These are phyloP conservation scores for Monosporascus sp. DNA, from an alignment of 2,329 filamentous ascomycete species.

Conservation along the genomic window DNA sequence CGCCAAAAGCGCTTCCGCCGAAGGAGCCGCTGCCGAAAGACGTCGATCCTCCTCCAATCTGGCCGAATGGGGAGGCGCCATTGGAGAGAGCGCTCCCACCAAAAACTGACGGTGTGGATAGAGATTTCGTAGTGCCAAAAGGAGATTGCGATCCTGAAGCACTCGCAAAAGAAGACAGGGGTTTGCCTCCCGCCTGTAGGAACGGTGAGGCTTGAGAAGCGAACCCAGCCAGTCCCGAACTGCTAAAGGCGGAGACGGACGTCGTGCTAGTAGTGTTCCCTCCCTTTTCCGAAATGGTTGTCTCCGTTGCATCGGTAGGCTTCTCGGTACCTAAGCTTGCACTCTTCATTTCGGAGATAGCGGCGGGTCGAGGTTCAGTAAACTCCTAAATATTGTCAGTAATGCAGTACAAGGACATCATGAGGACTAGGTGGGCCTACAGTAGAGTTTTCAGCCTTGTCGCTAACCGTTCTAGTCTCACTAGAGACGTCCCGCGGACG, in stretches of 20 bases:
- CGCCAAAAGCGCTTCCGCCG: constrained; percentile 45
- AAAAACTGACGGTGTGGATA: constrained; percentile 47
- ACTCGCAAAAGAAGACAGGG: constrained; percentile 39
- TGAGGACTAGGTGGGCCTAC: constrained; percentile 22
- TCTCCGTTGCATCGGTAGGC: constrained; percentile 4
- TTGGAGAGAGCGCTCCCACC: constrained; percentile 29
- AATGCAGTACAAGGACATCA: background rate
- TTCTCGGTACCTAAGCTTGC: constrained; percentile 10
- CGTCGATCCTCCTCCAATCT: constrained; percentile 18
- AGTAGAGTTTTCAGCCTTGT: constrained; percentile 22
- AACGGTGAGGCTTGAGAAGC: constrained; percentile 54
- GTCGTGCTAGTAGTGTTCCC: constrained; percentile 29
- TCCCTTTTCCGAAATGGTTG: constrained; percentile 23
- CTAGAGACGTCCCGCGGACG: constrained; percentile 49
- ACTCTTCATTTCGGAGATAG: constrained; percentile 4
- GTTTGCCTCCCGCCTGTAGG: constrained; percentile 20
- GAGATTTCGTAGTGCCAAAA: constrained; percentile 29
- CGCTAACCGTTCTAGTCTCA: constrained; percentile 25
- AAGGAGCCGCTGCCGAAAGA: constrained; percentile 42
- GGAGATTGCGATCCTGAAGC: constrained; percentile 36
- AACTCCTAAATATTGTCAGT: constrained; percentile 10
- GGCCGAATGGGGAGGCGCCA: constrained; percentile 24
- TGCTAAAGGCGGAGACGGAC: constrained; percentile 59
- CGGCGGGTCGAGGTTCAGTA: constrained; percentile 5
- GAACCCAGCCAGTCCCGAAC: constrained; percentile 52